Evolutionary conservation across 768 basidiomycete species (phyloP).

Genomic region (Tephrocybe sp.): DNA sequence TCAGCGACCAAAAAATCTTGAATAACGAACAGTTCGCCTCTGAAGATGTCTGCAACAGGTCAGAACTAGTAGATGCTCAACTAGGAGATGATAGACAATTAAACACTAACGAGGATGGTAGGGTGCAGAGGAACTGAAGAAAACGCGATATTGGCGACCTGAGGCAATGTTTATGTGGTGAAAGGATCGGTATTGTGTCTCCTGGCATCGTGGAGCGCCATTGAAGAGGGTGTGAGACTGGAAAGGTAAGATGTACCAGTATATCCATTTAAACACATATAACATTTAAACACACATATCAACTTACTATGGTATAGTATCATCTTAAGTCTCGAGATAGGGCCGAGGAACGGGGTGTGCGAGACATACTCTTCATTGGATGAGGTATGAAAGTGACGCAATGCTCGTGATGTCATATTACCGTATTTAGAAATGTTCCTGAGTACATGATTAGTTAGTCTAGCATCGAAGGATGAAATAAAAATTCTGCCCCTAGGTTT

Average conservation of each 20-base stretch:
- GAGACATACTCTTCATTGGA: neutral
- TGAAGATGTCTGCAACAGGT: too few species aligned
- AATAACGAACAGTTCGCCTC: too few species aligned
- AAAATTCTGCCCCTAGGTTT: too few species aligned
- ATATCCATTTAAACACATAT: too few species aligned
- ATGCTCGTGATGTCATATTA: neutral
- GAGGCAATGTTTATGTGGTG: neutral
- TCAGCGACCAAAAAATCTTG: too few species aligned
- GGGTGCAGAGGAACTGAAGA: neutral
- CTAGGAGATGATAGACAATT: too few species aligned
- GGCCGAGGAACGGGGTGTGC: neutral
- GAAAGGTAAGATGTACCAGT: neutral
- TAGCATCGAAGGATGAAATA: neutral
- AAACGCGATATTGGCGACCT: neutral
- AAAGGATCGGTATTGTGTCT: neutral
- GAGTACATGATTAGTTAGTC: neutral
- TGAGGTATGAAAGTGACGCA: neutral
- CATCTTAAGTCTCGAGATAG: too few species aligned
- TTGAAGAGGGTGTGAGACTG: neutral
- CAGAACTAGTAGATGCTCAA: too few species aligned
- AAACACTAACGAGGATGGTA: neutral
- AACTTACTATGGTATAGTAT: too few species aligned
- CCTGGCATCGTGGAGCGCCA: neutral
- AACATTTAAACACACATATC: too few species aligned
- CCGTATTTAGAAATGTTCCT: neutral